Conservation (phyloP, 768 basidiomycete species). For the Peribolospora kevripleyi region DNA sequence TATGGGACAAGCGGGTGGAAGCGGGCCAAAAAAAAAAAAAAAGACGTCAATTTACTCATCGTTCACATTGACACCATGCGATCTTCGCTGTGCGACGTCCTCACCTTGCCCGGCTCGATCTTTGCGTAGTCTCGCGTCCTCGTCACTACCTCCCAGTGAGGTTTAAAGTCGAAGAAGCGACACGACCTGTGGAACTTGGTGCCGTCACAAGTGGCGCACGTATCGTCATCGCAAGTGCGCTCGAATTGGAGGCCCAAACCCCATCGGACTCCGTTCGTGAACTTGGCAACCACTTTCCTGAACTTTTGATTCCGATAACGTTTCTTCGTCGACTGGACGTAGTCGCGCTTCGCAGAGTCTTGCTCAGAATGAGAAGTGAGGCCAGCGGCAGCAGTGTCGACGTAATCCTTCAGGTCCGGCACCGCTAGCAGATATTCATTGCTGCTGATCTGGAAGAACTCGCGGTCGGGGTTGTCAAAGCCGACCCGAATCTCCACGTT, state of each 20-base stretch:
- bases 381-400: constrained; percentile 19
- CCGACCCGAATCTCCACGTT: constrained; percentile 45
- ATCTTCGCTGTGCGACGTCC: not conserved
- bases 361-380: not conserved
- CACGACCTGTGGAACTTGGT: constrained; percentile 44
- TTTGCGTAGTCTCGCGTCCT: constrained; percentile 17
- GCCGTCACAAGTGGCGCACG: constrained; percentile 26
- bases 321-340: too few relatives aligned
- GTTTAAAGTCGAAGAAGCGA: constrained; percentile 50
- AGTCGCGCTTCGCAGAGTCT: not conserved
- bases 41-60: constrained; percentile 10
- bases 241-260: constrained; percentile 66
- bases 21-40: not conserved
- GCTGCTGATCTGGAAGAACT: constrained; percentile 59
- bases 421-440: constrained; percentile 59
- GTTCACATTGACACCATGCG: not conserved
- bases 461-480: constrained; percentile 41
- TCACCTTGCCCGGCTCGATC: constrained; percentile 7
- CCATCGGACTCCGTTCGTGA: constrained; percentile 61
- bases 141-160: constrained; percentile 51
- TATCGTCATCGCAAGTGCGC: constrained; percentile 41
- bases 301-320: constrained; percentile 12
- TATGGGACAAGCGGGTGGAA: not conserved
- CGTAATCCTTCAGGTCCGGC: constrained; percentile 26
- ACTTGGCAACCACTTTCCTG: constrained; percentile 55